Percentiles rank a stretch among this genome's conserved stretches.
These are phyloP conservation scores for Amanita muscaria DNA, from an alignment of 768 basidiomycete genomes.

Conservation along the genomic window DNA sequence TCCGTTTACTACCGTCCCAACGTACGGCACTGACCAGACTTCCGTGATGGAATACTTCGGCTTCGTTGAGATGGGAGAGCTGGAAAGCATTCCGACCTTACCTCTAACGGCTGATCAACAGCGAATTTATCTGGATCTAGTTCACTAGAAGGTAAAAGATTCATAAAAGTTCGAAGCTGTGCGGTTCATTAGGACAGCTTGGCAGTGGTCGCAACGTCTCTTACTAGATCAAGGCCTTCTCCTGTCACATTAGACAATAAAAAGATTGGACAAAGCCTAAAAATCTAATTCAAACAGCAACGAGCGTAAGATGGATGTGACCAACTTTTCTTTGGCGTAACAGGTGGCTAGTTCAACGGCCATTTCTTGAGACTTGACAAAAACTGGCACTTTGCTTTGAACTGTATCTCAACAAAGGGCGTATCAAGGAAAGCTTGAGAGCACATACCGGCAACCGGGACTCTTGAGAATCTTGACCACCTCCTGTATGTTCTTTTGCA, in stretches of 20 bases:
- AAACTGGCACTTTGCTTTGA: constrained; percentile 69
- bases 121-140: constrained; percentile 75
- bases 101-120: constrained; percentile 73
- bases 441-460: constrained; percentile 78
- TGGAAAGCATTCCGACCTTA: constrained; percentile 16
- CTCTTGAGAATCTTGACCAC: constrained; percentile 86
- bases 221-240: constrained; percentile 73
- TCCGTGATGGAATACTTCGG: constrained; percentile 84
- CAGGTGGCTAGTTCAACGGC: constrained; percentile 71
- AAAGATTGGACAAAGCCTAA: constrained; percentile 86
- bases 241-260: constrained; percentile 93
- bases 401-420: background rate
- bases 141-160: constrained; percentile 84
- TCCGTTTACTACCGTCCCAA: constrained; percentile 79
- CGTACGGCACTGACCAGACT: constrained; percentile 82
- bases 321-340: constrained; percentile 67
- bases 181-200: background rate
- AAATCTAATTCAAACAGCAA: constrained; percentile 7
- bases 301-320: background rate
- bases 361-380: constrained; percentile 73
- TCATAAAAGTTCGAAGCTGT: constrained; percentile 78
- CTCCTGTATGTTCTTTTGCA: constrained; percentile 88
- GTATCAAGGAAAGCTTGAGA: background rate
- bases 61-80: background rate
- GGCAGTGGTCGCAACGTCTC: constrained; percentile 12